Conservation (phyloP, 805 yeast genomes). For the Torulaspora delbrueckii region DNA sequence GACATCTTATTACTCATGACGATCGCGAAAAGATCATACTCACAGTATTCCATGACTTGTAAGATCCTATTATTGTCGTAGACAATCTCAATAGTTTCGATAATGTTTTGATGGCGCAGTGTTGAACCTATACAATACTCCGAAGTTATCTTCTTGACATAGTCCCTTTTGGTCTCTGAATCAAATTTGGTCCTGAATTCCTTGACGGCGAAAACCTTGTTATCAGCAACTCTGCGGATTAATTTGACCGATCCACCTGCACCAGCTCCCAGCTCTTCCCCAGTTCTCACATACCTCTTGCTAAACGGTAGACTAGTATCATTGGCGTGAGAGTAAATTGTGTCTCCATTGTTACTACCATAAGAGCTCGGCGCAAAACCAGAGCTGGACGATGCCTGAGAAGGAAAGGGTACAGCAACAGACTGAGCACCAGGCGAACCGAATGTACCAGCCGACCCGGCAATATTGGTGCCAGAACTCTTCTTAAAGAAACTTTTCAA, state of each 20-base stretch:
- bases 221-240: slow-evolving; percentile 61
- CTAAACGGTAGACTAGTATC: slow-evolving; percentile 53
- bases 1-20: slow-evolving; percentile 92
- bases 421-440: slow-evolving; percentile 25
- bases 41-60: slow-evolving; percentile 94
- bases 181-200: slow-evolving; percentile 77
- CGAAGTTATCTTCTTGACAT: slow-evolving; percentile 86
- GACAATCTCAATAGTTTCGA: slow-evolving; percentile 85
- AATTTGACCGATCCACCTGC: slow-evolving; percentile 90
- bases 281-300: slow-evolving; percentile 73
- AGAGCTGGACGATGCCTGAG: slow-evolving; percentile 10
- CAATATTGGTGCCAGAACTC: slow-evolving; percentile 20
- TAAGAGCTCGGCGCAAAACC: slow-evolving; percentile 33
- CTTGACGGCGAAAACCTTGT: slow-evolving; percentile 80
- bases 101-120: slow-evolving; percentile 81
- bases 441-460: slow-evolving; percentile 14
- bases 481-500: slow-evolving; percentile 66
- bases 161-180: slow-evolving; percentile 75
- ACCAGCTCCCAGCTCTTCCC: slow-evolving; percentile 87
- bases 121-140: slow-evolving; percentile 94
- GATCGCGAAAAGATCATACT: slow-evolving; percentile 86
- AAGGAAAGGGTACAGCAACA: slow-evolving; percentile 14
- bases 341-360: slow-evolving; percentile 37
- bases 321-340: slow-evolving; percentile 36
- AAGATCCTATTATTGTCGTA: slow-evolving; percentile 81